Evolutionary conservation across 495 filamentous ascomycete genomes (phyloP).

Genomic region (Cercophora newfieldiana): DNA sequence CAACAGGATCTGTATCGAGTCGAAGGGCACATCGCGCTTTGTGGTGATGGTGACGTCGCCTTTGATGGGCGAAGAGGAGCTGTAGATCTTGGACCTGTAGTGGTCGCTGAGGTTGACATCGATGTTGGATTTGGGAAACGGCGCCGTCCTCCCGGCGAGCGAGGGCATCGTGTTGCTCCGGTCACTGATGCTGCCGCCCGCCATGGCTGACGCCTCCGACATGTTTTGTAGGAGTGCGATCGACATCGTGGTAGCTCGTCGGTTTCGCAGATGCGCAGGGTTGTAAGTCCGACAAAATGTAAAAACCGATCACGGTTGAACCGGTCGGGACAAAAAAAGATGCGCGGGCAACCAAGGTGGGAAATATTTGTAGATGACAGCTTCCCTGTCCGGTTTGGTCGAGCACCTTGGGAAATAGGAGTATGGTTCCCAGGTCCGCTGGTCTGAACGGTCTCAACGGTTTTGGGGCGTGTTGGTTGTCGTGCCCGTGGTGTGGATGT

Average conservation of each 20-base stretch:
- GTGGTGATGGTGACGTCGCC: constrained; percentile 57
- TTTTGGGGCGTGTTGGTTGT: not conserved
- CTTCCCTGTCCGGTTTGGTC: not conserved
- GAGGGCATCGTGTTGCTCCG: constrained; percentile 11
- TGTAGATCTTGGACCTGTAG: constrained; percentile 50
- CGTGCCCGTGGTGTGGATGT: constrained; percentile 11
- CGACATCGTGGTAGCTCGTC: constrained; percentile 7
- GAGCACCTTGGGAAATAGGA: not conserved
- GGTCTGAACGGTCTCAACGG: not conserved
- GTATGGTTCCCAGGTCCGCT: not conserved
- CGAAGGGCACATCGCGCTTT: constrained; percentile 68
- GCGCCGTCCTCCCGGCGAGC: not conserved
- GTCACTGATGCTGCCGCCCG: constrained; percentile 19
- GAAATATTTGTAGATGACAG: not conserved
- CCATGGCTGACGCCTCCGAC: constrained; percentile 12
- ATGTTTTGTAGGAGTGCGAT: constrained; percentile 13
- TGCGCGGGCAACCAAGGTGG: not conserved
- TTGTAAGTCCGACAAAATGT: not conserved
- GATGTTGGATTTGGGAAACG: constrained; percentile 39
- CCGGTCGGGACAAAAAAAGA: not conserved
- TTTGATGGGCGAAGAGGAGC: constrained; percentile 46
- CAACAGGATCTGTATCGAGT: constrained; percentile 76
- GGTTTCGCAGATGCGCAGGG: not conserved
- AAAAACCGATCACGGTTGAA: not conserved
- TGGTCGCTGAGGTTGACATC: constrained; percentile 48